phyloP scores from a whole-genome alignment of 805 yeast species.

The Candida hispaniensis region DNA sequence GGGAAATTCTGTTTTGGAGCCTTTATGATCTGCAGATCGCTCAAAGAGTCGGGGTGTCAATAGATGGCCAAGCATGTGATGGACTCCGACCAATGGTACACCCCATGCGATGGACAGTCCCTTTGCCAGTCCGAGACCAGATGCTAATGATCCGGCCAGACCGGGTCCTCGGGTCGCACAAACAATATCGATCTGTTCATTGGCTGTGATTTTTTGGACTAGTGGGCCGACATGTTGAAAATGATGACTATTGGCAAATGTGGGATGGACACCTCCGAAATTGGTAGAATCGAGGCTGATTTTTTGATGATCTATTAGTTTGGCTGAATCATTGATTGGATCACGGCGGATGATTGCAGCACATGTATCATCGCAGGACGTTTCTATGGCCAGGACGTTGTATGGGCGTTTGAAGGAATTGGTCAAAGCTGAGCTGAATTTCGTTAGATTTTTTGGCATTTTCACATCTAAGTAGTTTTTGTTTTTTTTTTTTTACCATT shows the following conservation, averaged over 20 bases:
- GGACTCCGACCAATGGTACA: constrained; percentile 76
- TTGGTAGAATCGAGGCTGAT: constrained; percentile 52
- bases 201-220: constrained; percentile 32
- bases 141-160: constrained; percentile 78
- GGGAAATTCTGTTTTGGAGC: constrained; percentile 43
- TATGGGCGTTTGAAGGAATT: constrained; percentile 11
- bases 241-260: constrained; percentile 74
- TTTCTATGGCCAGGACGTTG: constrained; percentile 70
- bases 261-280: constrained; percentile 82
- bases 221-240: constrained; percentile 45
- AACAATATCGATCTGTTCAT: constrained; percentile 45
- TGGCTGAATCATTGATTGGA: constrained; percentile 32
- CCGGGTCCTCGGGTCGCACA: constrained; percentile 97
- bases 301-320: constrained; percentile 48
- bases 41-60: constrained; percentile 47
- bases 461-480: too few relatives aligned
- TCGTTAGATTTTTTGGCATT: too few relatives aligned
- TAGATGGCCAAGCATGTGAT: constrained; percentile 93
- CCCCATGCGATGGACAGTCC: constrained; percentile 74
- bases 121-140: constrained; percentile 74
- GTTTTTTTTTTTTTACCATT: too few relatives aligned
- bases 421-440: too few relatives aligned
- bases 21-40: constrained; percentile 25
- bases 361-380: constrained; percentile 93
- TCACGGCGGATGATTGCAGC: constrained; percentile 60